Evolutionary conservation across 805 yeast species (phyloP).

Genomic region (Candida schatavii): DNA sequence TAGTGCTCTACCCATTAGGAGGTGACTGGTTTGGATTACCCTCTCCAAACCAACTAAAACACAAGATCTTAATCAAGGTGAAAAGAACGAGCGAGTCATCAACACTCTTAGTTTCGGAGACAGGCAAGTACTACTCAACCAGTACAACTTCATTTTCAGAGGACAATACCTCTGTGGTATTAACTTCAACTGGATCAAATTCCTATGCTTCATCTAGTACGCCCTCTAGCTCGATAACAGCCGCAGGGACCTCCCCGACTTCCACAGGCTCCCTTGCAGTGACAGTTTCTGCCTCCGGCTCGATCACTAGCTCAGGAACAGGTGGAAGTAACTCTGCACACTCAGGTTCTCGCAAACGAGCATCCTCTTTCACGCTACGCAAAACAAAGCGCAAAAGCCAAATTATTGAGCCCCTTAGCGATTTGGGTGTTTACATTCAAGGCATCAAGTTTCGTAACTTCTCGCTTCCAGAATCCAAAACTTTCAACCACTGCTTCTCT

Average conservation of each 20-base stretch:
- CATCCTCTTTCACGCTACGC: constrained; percentile 19
- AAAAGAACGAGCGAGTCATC: constrained; percentile 50
- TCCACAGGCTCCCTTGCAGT: neutral
- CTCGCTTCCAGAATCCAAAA: constrained; percentile 81
- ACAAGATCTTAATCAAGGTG: constrained; percentile 73
- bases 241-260: too few species aligned
- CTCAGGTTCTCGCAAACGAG: constrained; percentile 15
- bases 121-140: constrained; percentile 23
- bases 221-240: too few species aligned
- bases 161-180: constrained; percentile 26
- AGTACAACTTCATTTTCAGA: constrained; percentile 44
- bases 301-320: constrained; percentile 43
- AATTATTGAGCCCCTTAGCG: constrained; percentile 45
- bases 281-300: constrained; percentile 19
- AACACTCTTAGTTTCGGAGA: constrained; percentile 15
- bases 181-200: too few species aligned
- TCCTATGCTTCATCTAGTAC: too few species aligned
- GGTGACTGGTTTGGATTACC: constrained; percentile 46
- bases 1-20: constrained; percentile 43
- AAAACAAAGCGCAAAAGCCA: constrained; percentile 17
- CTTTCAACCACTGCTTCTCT: constrained; percentile 79
- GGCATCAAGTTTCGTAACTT: constrained; percentile 81
- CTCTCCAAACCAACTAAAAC: constrained; percentile 69
- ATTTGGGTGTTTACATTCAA: constrained; percentile 66
- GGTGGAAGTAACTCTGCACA: constrained; percentile 29